phyloP scores from a whole-genome alignment of 768 basidiomycete species.

The Trametes coccinea region DNA sequence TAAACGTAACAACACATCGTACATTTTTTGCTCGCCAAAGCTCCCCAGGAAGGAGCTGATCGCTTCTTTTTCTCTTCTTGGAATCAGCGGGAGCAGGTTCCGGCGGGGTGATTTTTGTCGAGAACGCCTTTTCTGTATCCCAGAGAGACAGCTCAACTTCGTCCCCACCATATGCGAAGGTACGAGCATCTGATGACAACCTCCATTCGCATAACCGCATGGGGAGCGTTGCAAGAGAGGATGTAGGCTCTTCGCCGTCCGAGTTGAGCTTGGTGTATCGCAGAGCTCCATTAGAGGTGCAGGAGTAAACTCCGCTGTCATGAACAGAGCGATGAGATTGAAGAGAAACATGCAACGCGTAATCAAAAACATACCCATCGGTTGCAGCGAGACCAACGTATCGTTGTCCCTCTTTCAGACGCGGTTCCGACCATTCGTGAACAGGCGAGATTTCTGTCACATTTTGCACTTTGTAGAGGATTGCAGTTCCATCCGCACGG shows the following conservation, averaged over 20 bases:
- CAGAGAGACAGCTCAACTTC: conserved; percentile 85
- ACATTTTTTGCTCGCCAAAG: conserved; percentile 87
- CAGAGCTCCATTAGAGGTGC: conserved; percentile 76
- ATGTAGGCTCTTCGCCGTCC: conserved; percentile 26
- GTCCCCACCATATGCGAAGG: conserved; percentile 82
- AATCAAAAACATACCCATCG: conserved; percentile 44
- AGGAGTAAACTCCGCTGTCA: conserved; percentile 57
- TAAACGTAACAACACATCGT: conserved; percentile 11
- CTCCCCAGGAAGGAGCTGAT: conserved; percentile 67
- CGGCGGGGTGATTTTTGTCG: conserved; percentile 22
- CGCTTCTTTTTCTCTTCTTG: conserved; percentile 61
- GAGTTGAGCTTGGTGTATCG: conserved; percentile 43
- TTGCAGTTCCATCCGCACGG: conserved; percentile 58
- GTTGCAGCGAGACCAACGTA: conserved; percentile 63
- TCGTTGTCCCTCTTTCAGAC: conserved; percentile 49
- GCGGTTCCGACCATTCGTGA: conserved; percentile 64
- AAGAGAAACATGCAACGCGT: neutral
- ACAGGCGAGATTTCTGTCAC: conserved; percentile 39
- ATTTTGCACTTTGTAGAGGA: conserved; percentile 44
- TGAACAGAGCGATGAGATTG: neutral
- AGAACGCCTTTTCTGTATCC: conserved; percentile 64
- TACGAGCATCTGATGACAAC: conserved; percentile 48
- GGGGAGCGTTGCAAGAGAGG: conserved; percentile 50
- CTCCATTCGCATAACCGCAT: conserved; percentile 71
- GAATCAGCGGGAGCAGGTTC: conserved; percentile 22